Percentiles rank a stretch among this genome's conserved stretches.
Evolutionary conservation across 1,284 basidiomycete species (phyloP).

Genomic region (Rhodotorula sp.): DNA sequence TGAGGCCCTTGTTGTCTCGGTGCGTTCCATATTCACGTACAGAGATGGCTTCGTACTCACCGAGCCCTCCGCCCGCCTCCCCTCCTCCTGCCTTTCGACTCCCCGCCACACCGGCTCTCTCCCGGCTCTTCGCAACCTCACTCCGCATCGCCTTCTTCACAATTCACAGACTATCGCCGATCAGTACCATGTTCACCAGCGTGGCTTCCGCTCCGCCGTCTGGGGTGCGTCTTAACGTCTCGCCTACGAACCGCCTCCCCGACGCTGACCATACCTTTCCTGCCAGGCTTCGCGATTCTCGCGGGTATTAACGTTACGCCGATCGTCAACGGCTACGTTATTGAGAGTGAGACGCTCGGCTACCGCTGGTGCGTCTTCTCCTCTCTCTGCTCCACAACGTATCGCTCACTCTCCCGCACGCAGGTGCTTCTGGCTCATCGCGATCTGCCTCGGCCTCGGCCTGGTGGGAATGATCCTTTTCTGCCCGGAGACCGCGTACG

Average conservation of each 20-base stretch:
- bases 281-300: neutral
- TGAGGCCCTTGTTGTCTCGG: neutral
- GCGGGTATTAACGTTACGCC: slow-evolving; percentile 1
- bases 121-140: neutral
- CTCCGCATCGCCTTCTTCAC: slow-evolving; percentile 54
- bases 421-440: slow-evolving; percentile 3
- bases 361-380: slow-evolving; percentile 1
- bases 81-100: too few relatives aligned
- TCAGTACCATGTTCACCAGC: slow-evolving; percentile 56
- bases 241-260: too few relatives aligned
- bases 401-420: too few relatives aligned
- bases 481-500: slow-evolving; percentile 52
- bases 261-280: too few relatives aligned
- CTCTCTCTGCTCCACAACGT: too few relatives aligned
- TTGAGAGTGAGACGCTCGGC: slow-evolving; percentile 8
- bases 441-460: slow-evolving; percentile 53
- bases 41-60: too few relatives aligned
- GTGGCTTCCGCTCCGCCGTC: slow-evolving; percentile 33
- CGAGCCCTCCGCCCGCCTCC: too few relatives aligned
- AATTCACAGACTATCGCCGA: slow-evolving; percentile 57
- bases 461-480: slow-evolving; percentile 55
- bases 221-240: neutral
- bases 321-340: slow-evolving; percentile 47
- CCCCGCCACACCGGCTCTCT: too few relatives aligned
- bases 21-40: neutral